Evolutionary conservation across 495 filamentous ascomycete genomes (phyloP), one percentile per base, ranked within the genome.

Genomic region (Podospora australis): DNA sequence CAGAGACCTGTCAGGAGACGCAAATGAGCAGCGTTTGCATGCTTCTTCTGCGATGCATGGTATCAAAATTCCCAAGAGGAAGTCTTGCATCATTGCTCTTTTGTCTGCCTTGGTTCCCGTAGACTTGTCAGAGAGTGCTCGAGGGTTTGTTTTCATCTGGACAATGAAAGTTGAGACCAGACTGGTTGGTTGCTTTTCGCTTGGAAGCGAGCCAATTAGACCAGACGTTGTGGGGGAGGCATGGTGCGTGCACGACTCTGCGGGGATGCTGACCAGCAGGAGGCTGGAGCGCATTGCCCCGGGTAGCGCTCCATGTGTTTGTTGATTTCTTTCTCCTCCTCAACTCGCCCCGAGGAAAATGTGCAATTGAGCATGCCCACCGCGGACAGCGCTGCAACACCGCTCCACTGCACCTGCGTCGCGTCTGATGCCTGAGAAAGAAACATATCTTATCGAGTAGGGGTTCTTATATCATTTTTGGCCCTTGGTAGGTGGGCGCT

Each of bases 271-370:
- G 48, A 39, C 25, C 28, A 32, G 34, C 43, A 49, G 46, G 54
- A 53, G 58, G 45, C 25, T 52, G 54, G 49, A 57, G 53, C 56
- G 50, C 57, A 64, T 64, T 64, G 56, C 60, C 63, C 63, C 53
- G 56, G 52, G 62, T 53, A 57, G 48, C 58, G 61, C 51, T 40
- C n/a, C n/a, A n/a, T 50, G 36, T 63, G 57, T 64, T 66, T 61
- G 54, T 64, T 61, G 54, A 59, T 62, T 62, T 62, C 55, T 58
- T 58, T 49, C 51, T 44, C 47, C 56, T 52, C 55, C 46, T 56
- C 56, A 40, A 46, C 26, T 29, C 26, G 43, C 50, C 39, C 24
- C 38, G 28, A 29, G 44, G 26, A 52, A 56, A 55, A 48, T 49
- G 56, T 48, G 52, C 54, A 48, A 57, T 58, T 57, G 52, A 62